A percentile compares a stretch with the other conserved stretches of the same genome.
phyloP scores from a whole-genome alignment of 192 early-diverging fungal species.

The Coemansia sp. region DNA sequence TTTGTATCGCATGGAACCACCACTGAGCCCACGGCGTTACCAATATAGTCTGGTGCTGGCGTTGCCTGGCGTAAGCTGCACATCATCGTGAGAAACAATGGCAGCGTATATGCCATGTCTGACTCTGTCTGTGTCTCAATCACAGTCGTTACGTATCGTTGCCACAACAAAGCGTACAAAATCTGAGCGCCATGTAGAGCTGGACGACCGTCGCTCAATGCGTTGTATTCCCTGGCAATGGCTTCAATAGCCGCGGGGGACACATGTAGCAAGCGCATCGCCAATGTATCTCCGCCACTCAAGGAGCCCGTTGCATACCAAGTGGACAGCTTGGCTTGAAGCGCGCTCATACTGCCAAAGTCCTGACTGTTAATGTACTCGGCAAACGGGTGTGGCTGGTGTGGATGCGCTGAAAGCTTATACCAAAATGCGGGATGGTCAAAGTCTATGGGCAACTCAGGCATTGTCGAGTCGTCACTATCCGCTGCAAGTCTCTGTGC shows the following conservation, averaged over 20 bases:
- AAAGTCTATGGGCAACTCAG: constrained; percentile 1
- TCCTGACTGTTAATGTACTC: neutral
- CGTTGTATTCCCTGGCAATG: neutral
- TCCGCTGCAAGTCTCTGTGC: neutral
- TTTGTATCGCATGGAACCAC: constrained; percentile 10
- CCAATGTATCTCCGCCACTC: neutral
- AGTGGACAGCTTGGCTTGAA: neutral
- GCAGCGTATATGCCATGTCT: neutral
- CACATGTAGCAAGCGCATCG: neutral
- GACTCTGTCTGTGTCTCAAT: neutral
- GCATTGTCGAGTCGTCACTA: neutral
- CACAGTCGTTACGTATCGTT: neutral
- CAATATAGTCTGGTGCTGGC: constrained; percentile 25
- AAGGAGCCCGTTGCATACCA: neutral
- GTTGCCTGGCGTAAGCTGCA: constrained; percentile 20
- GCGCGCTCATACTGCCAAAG: neutral
- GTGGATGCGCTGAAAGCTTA: neutral
- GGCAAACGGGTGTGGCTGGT: neutral
- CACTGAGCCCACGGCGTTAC: constrained; percentile 28
- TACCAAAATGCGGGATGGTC: constrained; percentile 1
- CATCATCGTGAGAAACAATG: constrained; percentile 25
- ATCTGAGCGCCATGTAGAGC: neutral
- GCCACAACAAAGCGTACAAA: constrained; percentile 2
- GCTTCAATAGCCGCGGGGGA: neutral
- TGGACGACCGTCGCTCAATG: neutral